Conservation (phyloP, 2,329 filamentous ascomycete species). For the Pseudogymnoascus sp. region DNA sequence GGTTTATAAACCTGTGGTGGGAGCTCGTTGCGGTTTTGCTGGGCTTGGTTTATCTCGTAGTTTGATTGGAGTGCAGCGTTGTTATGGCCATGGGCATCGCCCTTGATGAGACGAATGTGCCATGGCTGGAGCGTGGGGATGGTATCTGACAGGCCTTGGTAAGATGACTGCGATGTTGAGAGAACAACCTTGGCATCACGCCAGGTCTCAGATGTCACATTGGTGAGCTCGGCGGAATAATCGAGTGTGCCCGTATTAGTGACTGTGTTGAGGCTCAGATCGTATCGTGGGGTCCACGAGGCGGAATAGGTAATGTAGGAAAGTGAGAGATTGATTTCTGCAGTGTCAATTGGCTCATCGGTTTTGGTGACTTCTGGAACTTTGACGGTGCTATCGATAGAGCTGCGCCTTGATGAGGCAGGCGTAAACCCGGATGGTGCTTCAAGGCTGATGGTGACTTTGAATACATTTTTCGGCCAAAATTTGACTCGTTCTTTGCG, state of each 20-base stretch:
- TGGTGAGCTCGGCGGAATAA: slow-evolving; percentile 46
- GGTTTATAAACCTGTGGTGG: slow-evolving; percentile 25
- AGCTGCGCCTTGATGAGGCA: slow-evolving; percentile 40
- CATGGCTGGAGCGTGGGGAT: slow-evolving; percentile 39
- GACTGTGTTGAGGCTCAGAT: slow-evolving; percentile 35
- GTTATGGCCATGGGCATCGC: slow-evolving; percentile 1
- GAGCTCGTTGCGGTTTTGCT: slow-evolving; percentile 25
- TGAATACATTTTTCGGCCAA: slow-evolving; percentile 43
- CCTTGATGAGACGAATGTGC: slow-evolving; percentile 35
- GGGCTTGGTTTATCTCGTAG: slow-evolving; percentile 28
- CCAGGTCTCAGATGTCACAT: slow-evolving; percentile 42
- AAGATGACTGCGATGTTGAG: slow-evolving; percentile 43
- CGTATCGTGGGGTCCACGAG: slow-evolving; percentile 40
- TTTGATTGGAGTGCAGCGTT: slow-evolving; percentile 18
- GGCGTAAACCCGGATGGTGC: slow-evolving; percentile 33
- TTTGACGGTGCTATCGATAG: slow-evolving; percentile 30
- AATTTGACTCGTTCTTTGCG: slow-evolving; percentile 37
- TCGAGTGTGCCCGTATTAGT: slow-evolving; percentile 29
- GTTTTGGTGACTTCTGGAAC: slow-evolving; percentile 15
- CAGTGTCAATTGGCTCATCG: not conserved
- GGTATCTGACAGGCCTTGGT: slow-evolving; percentile 38
- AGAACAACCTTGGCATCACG: slow-evolving; percentile 35
- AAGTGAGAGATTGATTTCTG: slow-evolving; percentile 23
- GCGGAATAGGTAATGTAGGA: slow-evolving; percentile 30
- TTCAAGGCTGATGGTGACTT: slow-evolving; percentile 44